Conservation (phyloP, 306 rosid genomes). For the Sechiopsis laciniata region DNA sequence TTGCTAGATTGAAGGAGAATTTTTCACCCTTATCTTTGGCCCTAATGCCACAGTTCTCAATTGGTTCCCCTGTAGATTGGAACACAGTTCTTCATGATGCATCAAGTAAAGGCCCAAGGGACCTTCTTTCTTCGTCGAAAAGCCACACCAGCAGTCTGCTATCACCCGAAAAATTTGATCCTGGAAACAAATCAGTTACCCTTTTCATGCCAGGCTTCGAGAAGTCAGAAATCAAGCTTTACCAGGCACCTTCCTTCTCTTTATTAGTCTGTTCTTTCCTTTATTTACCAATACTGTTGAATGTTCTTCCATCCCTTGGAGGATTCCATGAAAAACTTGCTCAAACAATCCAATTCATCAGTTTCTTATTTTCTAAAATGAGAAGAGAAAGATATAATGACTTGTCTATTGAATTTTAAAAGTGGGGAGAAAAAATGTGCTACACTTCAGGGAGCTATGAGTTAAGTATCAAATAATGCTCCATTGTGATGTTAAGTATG, state of each 20-base stretch:
- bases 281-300: not conserved
- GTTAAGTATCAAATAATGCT: too few species aligned
- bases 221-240: slow-evolving; percentile 87
- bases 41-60: slow-evolving; percentile 44
- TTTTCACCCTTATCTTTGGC: slow-evolving; percentile 71
- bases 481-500: not conserved
- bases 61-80: slow-evolving; percentile 49
- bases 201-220: slow-evolving; percentile 93
- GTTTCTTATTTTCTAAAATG: not conserved
- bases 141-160: slow-evolving; percentile 31
- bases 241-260: slow-evolving; percentile 50
- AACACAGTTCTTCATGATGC: slow-evolving; percentile 36
- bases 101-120: slow-evolving; percentile 40
- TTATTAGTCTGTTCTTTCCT: not conserved
- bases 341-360: not conserved
- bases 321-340: not conserved
- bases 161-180: slow-evolving; percentile 59
- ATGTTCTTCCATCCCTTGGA: not conserved
- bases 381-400: not conserved
- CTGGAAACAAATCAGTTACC: slow-evolving; percentile 51
- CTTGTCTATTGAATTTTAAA: too few species aligned
- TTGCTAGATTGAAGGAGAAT: slow-evolving; percentile 35
- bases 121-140: slow-evolving; percentile 43
- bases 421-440: too few species aligned
- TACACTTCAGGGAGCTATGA: too few species aligned